A percentile compares a stretch with the other conserved stretches of the same genome.
Conservation (phyloP, 179 eudicot genomes). For the Amaranthus tricolor region DNA sequence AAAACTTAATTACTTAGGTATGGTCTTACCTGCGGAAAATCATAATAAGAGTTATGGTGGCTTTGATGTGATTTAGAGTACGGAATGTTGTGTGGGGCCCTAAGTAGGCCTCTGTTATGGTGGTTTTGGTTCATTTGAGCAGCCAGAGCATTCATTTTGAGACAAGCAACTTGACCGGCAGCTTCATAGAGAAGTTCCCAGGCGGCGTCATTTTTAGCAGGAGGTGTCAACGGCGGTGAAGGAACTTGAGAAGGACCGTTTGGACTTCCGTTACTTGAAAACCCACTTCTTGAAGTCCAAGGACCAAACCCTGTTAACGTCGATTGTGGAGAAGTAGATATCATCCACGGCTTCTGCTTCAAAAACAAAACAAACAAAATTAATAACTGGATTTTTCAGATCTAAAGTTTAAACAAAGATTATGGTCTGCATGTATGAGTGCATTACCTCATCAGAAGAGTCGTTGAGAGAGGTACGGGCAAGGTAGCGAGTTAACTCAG, state of each 20-base stretch:
- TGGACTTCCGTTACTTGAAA: slow-evolving; percentile 53
- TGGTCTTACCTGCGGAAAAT: slow-evolving; percentile 40
- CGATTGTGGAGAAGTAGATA: slow-evolving; percentile 82
- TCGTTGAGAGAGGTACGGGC: slow-evolving; percentile 37
- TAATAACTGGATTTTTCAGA: not conserved
- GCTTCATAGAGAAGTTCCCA: slow-evolving; percentile 69
- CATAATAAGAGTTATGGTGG: slow-evolving; percentile 27
- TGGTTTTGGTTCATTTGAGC: slow-evolving; percentile 25
- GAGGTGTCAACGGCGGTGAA: slow-evolving; percentile 45
- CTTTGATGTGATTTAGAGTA: not conserved
- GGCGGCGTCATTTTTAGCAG: slow-evolving; percentile 33
- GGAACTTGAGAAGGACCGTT: slow-evolving; percentile 43
- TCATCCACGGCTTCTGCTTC: slow-evolving; percentile 36
- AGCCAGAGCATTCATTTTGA: slow-evolving; percentile 39
- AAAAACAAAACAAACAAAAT: not conserved
- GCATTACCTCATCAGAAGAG: slow-evolving; percentile 26
- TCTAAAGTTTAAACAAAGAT: not conserved
- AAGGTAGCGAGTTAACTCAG: slow-evolving; percentile 46
- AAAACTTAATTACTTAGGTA: not conserved
- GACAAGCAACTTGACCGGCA: slow-evolving; percentile 60
- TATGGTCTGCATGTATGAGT: not conserved
- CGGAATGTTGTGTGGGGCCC: slow-evolving; percentile 17
- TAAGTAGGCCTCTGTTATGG: slow-evolving; percentile 29
- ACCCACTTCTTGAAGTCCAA: slow-evolving; percentile 37
- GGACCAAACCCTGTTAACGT: slow-evolving; percentile 42